Evolutionary conservation across 2,329 filamentous ascomycete species (phyloP), one percentile per base, ranked within the genome.

Genomic region (Aspergillus sp.): DNA sequence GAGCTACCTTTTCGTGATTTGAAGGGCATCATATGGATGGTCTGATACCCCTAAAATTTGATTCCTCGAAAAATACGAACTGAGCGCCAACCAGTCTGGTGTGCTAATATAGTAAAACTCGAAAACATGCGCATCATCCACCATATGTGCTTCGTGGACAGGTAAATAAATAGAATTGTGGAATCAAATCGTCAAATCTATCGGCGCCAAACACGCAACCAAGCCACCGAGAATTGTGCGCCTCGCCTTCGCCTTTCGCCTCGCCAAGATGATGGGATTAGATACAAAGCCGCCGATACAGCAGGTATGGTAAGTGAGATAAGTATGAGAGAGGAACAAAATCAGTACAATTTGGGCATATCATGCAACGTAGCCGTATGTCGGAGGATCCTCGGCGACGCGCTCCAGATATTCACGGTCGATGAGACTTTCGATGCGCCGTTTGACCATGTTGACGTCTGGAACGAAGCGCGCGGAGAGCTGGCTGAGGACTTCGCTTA

Each of bases 401-500:
- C 77, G 77, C 59, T 84, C 82, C 41, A 84, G 68, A 68, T 84
- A 84, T 64, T 84, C 82, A 51, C 82, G 77, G 62, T 84, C 82
- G 58, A 84, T 84, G 64, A 84, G 68, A 65, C 79, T 82, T 66
- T 84, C 82, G 50, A 84, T 83, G 34, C 81, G 76, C 64, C 80
- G 81, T 70, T 84, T 84, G 66, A 84, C 76, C 81, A 84, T 83
- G 55, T 77, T 77, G 23, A 84, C 79, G 63, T 84, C 82, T 0
- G 82, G 82, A 38, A 78, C 76, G 64, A 84, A 84, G 38, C 82
- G 79, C 8, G 75, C 67, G 1, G 79, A 78, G 4, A 84, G 71
- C 61, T 84, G 82, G 4, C 77, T 72, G 45, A 84, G 77, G 5
- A 83, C 81, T 68, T 84, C 82, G 13, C 77, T 80, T 69, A 84